Conservation (phyloP, 2,329 filamentous ascomycete genomes). For the Aurifilum marmelostoma region DNA sequence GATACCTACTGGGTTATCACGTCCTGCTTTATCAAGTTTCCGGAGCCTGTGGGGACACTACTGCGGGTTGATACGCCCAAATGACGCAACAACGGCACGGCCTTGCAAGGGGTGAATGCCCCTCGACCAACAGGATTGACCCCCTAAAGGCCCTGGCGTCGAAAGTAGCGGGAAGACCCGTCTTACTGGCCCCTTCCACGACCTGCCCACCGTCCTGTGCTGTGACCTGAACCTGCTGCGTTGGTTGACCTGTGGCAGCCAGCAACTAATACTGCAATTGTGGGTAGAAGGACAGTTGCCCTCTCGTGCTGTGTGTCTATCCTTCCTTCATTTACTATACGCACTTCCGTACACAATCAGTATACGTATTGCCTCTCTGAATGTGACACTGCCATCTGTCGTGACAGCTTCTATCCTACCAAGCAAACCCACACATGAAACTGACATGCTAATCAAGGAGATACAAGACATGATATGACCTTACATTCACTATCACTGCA, state of each 20-base stretch:
- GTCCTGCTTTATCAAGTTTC: neutral
- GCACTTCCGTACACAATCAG: too few relatives aligned
- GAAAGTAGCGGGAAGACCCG: slow-evolving; percentile 1
- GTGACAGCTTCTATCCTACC: neutral
- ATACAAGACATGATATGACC: neutral
- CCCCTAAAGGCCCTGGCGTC: neutral
- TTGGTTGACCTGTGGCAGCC: neutral
- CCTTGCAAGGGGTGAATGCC: neutral
- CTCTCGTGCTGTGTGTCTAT: neutral
- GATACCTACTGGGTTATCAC: neutral
- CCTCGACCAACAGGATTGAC: neutral
- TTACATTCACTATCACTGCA: neutral
- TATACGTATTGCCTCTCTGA: neutral
- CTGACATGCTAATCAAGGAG: neutral
- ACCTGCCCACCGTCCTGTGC: neutral
- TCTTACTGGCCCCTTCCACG: neutral
- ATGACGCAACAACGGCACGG: neutral
- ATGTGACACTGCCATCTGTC: neutral
- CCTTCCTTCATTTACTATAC: neutral
- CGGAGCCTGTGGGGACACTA: neutral
- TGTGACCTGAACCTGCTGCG: neutral
- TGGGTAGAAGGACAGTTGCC: too few relatives aligned
- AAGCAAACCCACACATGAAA: neutral
- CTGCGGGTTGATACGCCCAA: neutral
- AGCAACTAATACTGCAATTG: neutral